phyloP scores from a whole-genome alignment of 2,329 filamentous ascomycete species.

The Paecilomyces sp. region DNA sequence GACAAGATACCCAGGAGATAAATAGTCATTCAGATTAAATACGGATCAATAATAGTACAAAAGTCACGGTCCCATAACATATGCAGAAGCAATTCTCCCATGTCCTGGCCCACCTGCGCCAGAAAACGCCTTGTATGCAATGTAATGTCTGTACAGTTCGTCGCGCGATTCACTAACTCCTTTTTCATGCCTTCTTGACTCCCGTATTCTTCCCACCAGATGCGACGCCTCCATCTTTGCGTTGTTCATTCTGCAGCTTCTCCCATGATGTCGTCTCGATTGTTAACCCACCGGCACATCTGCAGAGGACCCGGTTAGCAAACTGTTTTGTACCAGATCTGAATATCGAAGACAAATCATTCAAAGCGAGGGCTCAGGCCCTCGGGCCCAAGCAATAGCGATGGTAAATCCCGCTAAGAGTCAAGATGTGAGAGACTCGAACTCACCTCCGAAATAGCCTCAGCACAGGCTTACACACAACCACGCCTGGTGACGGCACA shows the following conservation, averaged over 20 bases:
- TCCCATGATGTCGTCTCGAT: constrained; percentile 60
- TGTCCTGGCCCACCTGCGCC: neutral
- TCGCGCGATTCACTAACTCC: neutral
- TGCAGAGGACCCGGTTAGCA: constrained; percentile 12
- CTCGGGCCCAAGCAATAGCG: too few relatives aligned
- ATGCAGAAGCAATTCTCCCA: neutral
- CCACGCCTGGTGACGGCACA: constrained; percentile 34
- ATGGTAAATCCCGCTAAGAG: too few relatives aligned
- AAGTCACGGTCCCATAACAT: neutral
- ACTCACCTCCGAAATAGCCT: constrained; percentile 53
- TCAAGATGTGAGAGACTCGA: neutral
- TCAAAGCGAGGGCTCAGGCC: too few relatives aligned
- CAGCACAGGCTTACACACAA: constrained; percentile 51
- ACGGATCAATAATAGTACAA: neutral
- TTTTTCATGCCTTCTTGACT: constrained; percentile 1
- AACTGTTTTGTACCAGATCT: constrained; percentile 1
- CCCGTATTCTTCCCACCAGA: constrained; percentile 15
- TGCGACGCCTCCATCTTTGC: constrained; percentile 14
- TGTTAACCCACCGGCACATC: constrained; percentile 47
- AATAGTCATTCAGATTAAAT: neutral
- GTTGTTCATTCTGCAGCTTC: constrained; percentile 28
- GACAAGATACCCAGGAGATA: neutral
- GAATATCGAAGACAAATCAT: neutral
- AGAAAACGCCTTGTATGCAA: neutral
- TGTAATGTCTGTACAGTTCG: neutral